These are phyloP conservation scores for Pulveroboletus ravenelii DNA, from an alignment of 768 basidiomycete genomes.

Conservation along the genomic window DNA sequence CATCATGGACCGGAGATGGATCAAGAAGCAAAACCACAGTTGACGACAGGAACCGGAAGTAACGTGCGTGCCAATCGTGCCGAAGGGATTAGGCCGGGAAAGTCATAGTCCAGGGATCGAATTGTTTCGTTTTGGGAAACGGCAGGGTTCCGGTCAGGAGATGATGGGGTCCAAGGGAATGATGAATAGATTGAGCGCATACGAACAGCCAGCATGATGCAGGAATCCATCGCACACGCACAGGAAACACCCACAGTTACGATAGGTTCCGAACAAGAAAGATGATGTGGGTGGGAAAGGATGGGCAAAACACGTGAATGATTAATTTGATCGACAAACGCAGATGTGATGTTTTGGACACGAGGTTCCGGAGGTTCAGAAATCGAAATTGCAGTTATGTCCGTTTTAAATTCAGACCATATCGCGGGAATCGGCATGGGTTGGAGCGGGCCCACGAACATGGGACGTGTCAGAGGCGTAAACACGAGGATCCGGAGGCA, in stretches of 20 bases:
- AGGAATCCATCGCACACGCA: slow-evolving; percentile 1
- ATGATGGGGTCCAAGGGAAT: not conserved
- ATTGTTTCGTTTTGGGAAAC: slow-evolving; percentile 11
- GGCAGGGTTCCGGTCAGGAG: slow-evolving; percentile 1
- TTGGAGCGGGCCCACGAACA: slow-evolving; percentile 6
- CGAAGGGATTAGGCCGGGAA: slow-evolving; percentile 3
- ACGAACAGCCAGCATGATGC: not conserved
- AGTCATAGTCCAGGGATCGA: slow-evolving; percentile 6
- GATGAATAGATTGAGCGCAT: not conserved
- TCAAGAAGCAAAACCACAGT: slow-evolving; percentile 10
- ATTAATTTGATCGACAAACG: slow-evolving; percentile 6
- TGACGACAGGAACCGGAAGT: slow-evolving; percentile 2
- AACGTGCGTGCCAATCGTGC: not conserved
- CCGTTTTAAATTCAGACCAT: slow-evolving; percentile 9
- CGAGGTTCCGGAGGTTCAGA: slow-evolving; percentile 26
- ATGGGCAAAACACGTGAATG: not conserved
- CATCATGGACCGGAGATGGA: slow-evolving; percentile 8
- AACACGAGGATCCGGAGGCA: slow-evolving; percentile 18
- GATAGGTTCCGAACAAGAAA: slow-evolving; percentile 14
- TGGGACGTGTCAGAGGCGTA: slow-evolving; percentile 5
- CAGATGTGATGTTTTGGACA: slow-evolving; percentile 9
- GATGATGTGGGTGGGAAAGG: slow-evolving; percentile 1
- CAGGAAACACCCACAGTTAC: slow-evolving; percentile 4
- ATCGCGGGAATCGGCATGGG: slow-evolving; percentile 1
- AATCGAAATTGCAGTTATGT: slow-evolving; percentile 22